Conservation (phyloP, 2,329 filamentous ascomycete genomes). For the Westerdykella ornata region DNA sequence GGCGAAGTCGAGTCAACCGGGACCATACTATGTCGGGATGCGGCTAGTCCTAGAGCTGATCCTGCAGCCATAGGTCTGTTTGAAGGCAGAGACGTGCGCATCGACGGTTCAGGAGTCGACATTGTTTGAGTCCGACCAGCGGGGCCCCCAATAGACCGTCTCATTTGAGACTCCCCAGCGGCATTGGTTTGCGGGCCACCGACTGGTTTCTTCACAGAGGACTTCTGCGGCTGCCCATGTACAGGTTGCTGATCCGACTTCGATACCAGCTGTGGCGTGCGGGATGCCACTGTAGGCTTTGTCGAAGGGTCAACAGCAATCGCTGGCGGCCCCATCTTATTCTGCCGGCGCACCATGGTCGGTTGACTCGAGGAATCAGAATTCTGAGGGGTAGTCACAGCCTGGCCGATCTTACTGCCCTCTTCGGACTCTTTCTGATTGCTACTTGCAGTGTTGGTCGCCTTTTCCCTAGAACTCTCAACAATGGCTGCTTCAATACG, state of each 20-base stretch:
- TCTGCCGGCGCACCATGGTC: no score
- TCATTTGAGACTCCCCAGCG: conserved; percentile 28
- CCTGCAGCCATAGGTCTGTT: conserved; percentile 18
- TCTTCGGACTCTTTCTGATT: conserved; percentile 1
- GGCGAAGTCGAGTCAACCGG: conserved; percentile 20
- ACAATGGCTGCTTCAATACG: no score
- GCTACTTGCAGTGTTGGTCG: conserved; percentile 1
- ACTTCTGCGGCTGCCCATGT: conserved; percentile 31
- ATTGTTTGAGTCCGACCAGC: background rate
- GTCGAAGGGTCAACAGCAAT: no score
- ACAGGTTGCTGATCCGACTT: no score
- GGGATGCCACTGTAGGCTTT: no score
- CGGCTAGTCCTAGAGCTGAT: conserved; percentile 25
- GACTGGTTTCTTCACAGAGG: conserved; percentile 39
- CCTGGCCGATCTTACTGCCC: no score
- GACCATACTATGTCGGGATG: conserved; percentile 31
- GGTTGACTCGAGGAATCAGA: no score
- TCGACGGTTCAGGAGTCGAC: conserved; percentile 3
- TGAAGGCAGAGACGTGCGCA: background rate
- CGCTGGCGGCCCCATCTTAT: no score
- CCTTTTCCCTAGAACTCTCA: background rate
- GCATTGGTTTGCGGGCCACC: conserved; percentile 16
- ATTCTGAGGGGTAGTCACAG: no score
- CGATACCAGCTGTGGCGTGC: no score
- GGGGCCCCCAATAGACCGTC: conserved; percentile 32